A percentile compares a stretch with the other conserved stretches of the same genome.
Conservation (phyloP, 805 yeast genomes). For the Scheffersomyces lignosus region DNA sequence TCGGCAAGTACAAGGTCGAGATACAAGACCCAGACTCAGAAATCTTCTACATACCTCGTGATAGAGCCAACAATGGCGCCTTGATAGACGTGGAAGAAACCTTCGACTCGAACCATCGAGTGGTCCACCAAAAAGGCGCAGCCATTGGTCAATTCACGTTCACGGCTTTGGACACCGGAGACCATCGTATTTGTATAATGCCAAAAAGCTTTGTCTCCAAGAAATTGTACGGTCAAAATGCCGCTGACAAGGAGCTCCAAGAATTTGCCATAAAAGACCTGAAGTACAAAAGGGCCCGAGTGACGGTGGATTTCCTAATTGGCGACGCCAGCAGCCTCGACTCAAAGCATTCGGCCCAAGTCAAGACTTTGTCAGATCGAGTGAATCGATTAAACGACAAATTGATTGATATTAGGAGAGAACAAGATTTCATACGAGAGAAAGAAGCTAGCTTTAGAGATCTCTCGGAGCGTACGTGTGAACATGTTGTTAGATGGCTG, state of each 20-base stretch:
- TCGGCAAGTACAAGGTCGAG: slow-evolving; percentile 52
- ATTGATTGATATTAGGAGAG: slow-evolving; percentile 2
- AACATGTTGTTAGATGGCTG: slow-evolving; percentile 21
- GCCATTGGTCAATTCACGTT: slow-evolving; percentile 26
- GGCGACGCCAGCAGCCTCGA: slow-evolving; percentile 20
- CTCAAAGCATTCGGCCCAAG: slow-evolving; percentile 1
- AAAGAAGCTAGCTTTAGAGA: slow-evolving; percentile 26
- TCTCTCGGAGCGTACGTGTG: slow-evolving; percentile 23
- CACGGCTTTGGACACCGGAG: slow-evolving; percentile 24
- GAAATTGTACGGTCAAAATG: not conserved
- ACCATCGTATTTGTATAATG: slow-evolving; percentile 26
- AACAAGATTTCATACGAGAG: slow-evolving; percentile 14
- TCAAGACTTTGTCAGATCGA: not conserved
- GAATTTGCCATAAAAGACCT: slow-evolving; percentile 19
- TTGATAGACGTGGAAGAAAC: slow-evolving; percentile 49
- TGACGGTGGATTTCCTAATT: slow-evolving; percentile 20
- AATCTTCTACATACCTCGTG: slow-evolving; percentile 28
- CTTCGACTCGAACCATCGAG: slow-evolving; percentile 19
- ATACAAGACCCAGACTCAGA: slow-evolving; percentile 37
- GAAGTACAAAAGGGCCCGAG: slow-evolving; percentile 19
- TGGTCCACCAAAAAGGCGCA: slow-evolving; percentile 25
- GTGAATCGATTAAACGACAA: slow-evolving; percentile 2
- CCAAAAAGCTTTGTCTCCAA: slow-evolving; percentile 21
- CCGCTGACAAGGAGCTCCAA: slow-evolving; percentile 1
- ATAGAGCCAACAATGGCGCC: slow-evolving; percentile 27